Base-by-base conservation (phyloP, 129 eudicot species). In the Calendula officinalis region DNA sequence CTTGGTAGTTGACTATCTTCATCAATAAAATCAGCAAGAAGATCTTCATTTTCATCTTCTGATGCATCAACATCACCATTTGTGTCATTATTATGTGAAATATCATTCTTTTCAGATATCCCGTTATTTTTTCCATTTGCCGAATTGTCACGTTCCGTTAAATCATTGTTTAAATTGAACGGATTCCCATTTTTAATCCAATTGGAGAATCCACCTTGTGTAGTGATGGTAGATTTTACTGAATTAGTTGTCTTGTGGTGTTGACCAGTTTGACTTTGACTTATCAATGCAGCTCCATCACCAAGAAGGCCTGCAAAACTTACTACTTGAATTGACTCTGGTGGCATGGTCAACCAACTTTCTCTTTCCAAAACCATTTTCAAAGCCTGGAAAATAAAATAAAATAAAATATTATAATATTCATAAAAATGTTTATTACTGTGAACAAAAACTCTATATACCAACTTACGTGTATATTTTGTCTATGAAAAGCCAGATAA, bases 1-100 rank as follows among this genome's bases (percentile, higher is more conserved):
- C 97, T 94, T 35, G 99, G 99, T 39, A 88, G 95, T 80, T 94
- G 99, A 70, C 99, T 94, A 70, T 94, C 99, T 73, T 94, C 99
- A 37, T 94, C 99, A 77, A 94, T 94, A 74, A 94, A 94, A 85
- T 94, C 99, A 27, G 99, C 99, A 77, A 60, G 95, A 61, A 94
- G 97, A 86, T 88, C 97, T 83, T 94, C 99, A 78, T 85, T 94
- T 78, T 94, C 99, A 47, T 94, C 99, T 66, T 94, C 99, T 43
- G 68, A 58, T 41, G 70, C 43, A 64, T 73, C 43, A 42, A 60
- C 48, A 60, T 74, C 69, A 17, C 97, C 99, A 83, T 56, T 75
- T 35, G 55, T 73, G 55, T 77, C 80, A 77, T 69, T 65, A 33
- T 54, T 70, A 55, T 45, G 61, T 36, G 76, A 47, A 56, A 79